Base-by-base conservation (phyloP, 495 filamentous ascomycete genomes). In the Hypoxylon lenormandii region DNA sequence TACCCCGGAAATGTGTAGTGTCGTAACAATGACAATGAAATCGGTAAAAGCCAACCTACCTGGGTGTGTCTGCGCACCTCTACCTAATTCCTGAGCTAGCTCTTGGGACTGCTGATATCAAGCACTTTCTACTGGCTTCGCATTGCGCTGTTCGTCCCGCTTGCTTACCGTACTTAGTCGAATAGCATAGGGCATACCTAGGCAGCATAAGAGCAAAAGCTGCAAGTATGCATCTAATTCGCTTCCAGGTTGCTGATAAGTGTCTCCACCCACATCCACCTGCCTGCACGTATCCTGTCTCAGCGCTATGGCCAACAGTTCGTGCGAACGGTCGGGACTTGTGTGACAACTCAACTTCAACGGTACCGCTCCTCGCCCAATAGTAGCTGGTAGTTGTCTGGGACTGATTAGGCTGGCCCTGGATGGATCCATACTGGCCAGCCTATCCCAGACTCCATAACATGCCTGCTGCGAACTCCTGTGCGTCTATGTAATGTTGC, bases 241-340 rank as follows among this genome's bases (percentile, higher is more conserved):
- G 45, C n/a, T 42, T 36, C 37, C 40, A 23, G 16, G 42, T 53
- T 54, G 45, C 28, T 42, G 8, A 58, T 49, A 22, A 19, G 30
- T 16, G 28, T 62, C 38, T 38, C 61, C 42, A 57, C 61, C 21
- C 45, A 33, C 55, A 51, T 53, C 26, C 8, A 13, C 47, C n/a
- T 51, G 48, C 38, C n/a, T 51, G 48, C 38, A 22, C 15, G 8
- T 48, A 13, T 58, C 26, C 42, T 75, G 74, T 77, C 68, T 78
- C 69, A 67, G 66, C 76, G 80, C 80, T 74, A 64, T 76, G 78
- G 66, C 76, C 80, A 82, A 46, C 65, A 65, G 80, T 81, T 81
- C 78, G 72, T 79, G 71, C 71, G 61, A 73, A 58, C 68, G 54
- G 59, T 74, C 73, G 73, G 75, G 70, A 76, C 49, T 62, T 62